These are phyloP conservation scores for Lepidopterella palustris DNA, from an alignment of 495 filamentous ascomycete genomes.

Conservation along the genomic window DNA sequence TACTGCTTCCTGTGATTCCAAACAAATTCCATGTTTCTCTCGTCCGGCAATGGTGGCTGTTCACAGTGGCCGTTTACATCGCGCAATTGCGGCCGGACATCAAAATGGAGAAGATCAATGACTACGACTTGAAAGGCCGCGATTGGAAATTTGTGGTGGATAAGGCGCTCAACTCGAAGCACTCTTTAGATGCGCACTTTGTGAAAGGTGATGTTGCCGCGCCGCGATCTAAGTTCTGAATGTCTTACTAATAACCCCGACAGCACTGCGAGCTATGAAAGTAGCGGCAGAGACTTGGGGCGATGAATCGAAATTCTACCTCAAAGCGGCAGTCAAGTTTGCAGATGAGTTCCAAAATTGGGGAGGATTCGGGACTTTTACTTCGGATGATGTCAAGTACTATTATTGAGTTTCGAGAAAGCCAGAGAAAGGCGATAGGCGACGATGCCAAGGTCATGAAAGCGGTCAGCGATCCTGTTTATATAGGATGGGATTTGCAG, in stretches of 20 bases:
- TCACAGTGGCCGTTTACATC: conserved; percentile 71
- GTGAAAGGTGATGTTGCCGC: conserved; percentile 53
- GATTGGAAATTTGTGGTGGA: conserved; percentile 71
- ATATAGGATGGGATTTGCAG: background rate
- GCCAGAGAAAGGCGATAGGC: background rate
- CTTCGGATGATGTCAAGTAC: conserved; percentile 13
- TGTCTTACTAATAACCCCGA: background rate
- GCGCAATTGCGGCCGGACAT: conserved; percentile 65
- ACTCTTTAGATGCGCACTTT: conserved; percentile 69
- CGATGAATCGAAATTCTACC: conserved; percentile 66
- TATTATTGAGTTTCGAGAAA: conserved; percentile 6
- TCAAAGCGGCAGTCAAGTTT: conserved; percentile 74
- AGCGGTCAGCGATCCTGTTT: background rate
- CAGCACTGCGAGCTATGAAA: conserved; percentile 64
- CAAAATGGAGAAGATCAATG: conserved; percentile 53
- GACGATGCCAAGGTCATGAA: background rate
- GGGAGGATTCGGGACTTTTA: conserved; percentile 47
- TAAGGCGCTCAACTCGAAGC: conserved; percentile 57
- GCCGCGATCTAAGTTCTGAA: background rate
- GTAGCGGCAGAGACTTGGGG: conserved; percentile 76
- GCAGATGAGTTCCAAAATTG: conserved; percentile 72
- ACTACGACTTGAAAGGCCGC: conserved; percentile 54
- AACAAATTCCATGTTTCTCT: conserved; percentile 62
- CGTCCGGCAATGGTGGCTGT: conserved; percentile 82
- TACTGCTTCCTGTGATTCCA: conserved; percentile 74